Percentiles rank a stretch among this genome's conserved stretches.
Conservation (phyloP, 1,284 basidiomycete species). For the Apiotrichum porosum region DNA sequence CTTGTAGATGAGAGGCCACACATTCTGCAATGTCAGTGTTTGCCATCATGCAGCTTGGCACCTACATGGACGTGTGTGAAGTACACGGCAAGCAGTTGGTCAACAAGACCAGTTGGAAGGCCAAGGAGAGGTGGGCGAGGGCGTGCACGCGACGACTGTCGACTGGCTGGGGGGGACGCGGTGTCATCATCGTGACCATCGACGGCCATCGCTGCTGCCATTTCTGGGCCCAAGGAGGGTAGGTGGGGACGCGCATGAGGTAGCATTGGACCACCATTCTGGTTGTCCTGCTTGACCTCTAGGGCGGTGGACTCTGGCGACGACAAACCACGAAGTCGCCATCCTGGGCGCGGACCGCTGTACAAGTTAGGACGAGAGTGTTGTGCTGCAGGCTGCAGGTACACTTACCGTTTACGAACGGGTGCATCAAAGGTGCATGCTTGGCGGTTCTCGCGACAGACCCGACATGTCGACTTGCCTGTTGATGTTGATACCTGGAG, state of each 20-base stretch:
- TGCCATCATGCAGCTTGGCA: no score
- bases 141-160: not conserved
- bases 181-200: not conserved
- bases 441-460: constrained; percentile 23
- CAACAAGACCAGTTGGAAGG: constrained; percentile 22
- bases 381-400: not conserved
- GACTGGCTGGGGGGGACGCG: not conserved
- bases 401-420: constrained; percentile 25
- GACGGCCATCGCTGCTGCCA: not conserved
- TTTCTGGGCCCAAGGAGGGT: not conserved
- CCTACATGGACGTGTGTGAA: constrained; percentile 42
- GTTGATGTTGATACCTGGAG: constrained; percentile 3
- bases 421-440: constrained; percentile 26
- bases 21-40: constrained; percentile 32
- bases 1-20: constrained; percentile 46
- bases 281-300: no score
- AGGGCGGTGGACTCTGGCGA: not conserved
- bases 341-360: constrained; percentile 11
- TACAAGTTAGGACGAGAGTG: not conserved
- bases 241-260: not conserved
- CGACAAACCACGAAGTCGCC: constrained; percentile 3
- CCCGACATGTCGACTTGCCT: constrained; percentile 14
- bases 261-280: no score
- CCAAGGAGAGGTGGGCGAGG: constrained; percentile 15
- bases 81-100: constrained; percentile 36